Evolutionary conservation across 257 asterid species (phyloP), one percentile per base, ranked within the genome.

Genomic region (Penstemon davidsonii): DNA sequence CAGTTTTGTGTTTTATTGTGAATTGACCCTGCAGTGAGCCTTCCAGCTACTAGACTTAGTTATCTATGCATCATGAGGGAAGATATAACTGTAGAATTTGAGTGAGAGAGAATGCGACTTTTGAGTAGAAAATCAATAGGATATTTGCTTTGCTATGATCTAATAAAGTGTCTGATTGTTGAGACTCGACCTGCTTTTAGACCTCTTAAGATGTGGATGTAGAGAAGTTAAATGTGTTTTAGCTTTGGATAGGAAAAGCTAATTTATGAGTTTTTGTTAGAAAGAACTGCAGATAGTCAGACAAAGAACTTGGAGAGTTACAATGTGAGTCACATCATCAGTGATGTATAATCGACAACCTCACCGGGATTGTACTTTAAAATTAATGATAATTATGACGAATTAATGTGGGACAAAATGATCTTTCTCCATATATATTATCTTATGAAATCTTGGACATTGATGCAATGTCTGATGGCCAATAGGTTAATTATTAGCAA

Each of bases 11-110:
- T 70, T 36, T 18, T 43, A 6, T 15, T 54, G 39, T 40, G 39
- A 68, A 69, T 60, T 42, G 59, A 36, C 42, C 57, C 55, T 8
- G 18, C 73, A 66, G 8, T 65, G 51, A 40, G 56, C 65, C 9
- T 59, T 40, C 40, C 37, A 19, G 58, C 18, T 15, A 25, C 56
- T 58, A 39, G 46, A 13, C 42, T 57, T 63, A 66, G 47, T 39
- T 3, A 40, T 69, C 18, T 41, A 46, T 19, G 64, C 55, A 62
- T 73, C 60, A 13, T 4, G 11, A 33, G 55, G 18, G 39, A 49
- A 11, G 67, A 47, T 54, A 33, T 44, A 10, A 1, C 38, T 37
- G n/a, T 33, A n/a, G 13, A 13, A 10, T 52, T 53, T 4, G 52
- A 5, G 18, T 11, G 42, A 41, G 57, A 53, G 37, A 41, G 37